These are phyloP conservation scores for Leccinum disarticulatum DNA, from an alignment of 768 basidiomycete genomes.

Conservation along the genomic window DNA sequence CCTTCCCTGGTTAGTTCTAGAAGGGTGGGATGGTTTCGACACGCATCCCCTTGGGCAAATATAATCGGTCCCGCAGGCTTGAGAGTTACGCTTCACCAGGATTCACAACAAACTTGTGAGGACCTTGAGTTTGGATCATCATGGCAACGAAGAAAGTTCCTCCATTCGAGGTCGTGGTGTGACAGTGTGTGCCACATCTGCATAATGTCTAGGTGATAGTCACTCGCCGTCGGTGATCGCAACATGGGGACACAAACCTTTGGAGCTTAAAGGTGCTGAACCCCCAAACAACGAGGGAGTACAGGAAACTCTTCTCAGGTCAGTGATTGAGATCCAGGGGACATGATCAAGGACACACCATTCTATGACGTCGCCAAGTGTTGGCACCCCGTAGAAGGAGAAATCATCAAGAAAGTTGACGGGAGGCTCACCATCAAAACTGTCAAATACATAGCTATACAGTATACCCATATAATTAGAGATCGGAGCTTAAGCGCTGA, in stretches of 20 bases:
- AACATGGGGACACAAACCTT: background rate
- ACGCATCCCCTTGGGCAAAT: background rate
- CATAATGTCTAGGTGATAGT: background rate
- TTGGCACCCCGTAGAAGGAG: background rate
- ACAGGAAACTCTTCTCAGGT: background rate
- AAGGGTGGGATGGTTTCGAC: background rate
- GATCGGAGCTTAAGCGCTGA: too few species aligned
- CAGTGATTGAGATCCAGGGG: background rate
- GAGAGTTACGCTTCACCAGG: background rate
- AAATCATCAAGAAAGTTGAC: background rate
- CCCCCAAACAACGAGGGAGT: background rate
- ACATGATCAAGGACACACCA: background rate
- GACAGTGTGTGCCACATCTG: background rate
- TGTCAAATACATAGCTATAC: too few species aligned
- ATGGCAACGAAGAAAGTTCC: background rate
- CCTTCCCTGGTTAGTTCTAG: background rate
- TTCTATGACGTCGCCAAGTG: background rate
- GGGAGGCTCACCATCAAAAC: too few species aligned
- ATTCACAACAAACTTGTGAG: background rate
- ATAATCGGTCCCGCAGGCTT: slow-evolving; percentile 5
- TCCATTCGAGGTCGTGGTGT: background rate
- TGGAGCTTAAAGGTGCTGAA: background rate
- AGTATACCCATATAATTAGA: too few species aligned
- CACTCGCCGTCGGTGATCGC: background rate
- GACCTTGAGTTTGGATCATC: background rate